Conservation (phyloP, 306 rosid species). For the Carpinus viminea region DNA sequence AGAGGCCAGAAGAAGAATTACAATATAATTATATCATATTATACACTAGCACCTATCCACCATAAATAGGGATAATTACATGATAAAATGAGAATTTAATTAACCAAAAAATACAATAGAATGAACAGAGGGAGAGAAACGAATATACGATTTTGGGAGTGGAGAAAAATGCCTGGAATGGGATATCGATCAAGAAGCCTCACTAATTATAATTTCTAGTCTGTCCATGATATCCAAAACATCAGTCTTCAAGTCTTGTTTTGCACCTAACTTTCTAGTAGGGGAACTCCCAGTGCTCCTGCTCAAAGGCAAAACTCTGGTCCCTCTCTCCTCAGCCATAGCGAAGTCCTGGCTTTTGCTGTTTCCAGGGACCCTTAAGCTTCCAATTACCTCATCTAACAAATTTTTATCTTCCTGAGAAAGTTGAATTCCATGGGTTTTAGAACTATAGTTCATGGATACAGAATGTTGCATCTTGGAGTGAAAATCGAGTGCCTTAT, state of each 20-base stretch:
- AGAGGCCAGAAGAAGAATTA: background rate
- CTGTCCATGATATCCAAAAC: conserved; percentile 67
- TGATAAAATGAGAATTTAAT: conserved; percentile 5
- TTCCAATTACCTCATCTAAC: conserved; percentile 54
- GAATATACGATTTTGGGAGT: conserved; percentile 12
- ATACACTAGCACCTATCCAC: background rate
- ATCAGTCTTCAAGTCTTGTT: conserved; percentile 20
- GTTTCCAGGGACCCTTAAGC: conserved; percentile 43
- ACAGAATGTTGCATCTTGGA: conserved; percentile 54
- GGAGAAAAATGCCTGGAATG: background rate
- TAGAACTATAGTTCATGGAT: conserved; percentile 29
- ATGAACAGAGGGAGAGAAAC: background rate
- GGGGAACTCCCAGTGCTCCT: conserved; percentile 69
- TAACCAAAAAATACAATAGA: conserved; percentile 20
- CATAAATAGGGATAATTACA: conserved; percentile 12
- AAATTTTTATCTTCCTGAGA: conserved; percentile 57
- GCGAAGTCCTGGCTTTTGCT: conserved; percentile 68
- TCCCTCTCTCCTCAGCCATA: conserved; percentile 35
- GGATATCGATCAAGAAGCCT: background rate
- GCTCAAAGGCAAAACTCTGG: conserved; percentile 34
- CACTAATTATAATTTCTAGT: conserved; percentile 26
- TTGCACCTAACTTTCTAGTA: conserved; percentile 30
- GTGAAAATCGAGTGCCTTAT: conserved; percentile 55
- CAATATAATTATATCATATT: background rate
- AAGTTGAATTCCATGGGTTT: conserved; percentile 35